Conservation (phyloP, 768 basidiomycete genomes). For the Zangia roseola region DNA sequence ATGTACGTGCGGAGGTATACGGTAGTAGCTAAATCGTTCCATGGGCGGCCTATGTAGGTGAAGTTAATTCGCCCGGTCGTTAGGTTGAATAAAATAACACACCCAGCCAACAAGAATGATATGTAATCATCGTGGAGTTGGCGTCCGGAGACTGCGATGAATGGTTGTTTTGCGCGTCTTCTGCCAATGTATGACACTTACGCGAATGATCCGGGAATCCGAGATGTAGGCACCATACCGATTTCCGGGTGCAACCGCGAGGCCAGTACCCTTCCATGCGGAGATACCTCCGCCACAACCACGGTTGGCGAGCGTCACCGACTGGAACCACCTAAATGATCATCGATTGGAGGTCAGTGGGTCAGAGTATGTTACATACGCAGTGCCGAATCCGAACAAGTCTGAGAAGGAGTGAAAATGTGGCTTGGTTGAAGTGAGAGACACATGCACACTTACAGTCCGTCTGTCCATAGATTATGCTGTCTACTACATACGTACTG, state of each 20-base stretch:
- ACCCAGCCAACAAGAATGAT: too few species aligned
- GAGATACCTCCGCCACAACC: constrained; percentile 66
- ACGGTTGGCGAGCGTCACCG: constrained; percentile 56
- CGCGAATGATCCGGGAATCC: constrained; percentile 33
- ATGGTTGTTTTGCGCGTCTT: neutral
- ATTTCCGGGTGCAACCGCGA: constrained; percentile 39
- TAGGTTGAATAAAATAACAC: too few species aligned
- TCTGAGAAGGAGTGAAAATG: neutral
- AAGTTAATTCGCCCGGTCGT: constrained; percentile 22
- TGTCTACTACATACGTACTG: constrained; percentile 60
- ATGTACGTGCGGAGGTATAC: constrained; percentile 56
- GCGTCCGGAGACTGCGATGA: constrained; percentile 55
- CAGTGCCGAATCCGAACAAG: constrained; percentile 17
- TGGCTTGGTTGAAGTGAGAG: too few species aligned
- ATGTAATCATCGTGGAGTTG: constrained; percentile 36
- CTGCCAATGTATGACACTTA: constrained; percentile 14
- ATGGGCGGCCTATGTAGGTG: constrained; percentile 42
- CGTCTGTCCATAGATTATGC: constrained; percentile 60
- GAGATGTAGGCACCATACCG: constrained; percentile 51
- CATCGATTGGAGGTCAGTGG: too few species aligned
- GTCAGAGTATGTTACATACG: too few species aligned
- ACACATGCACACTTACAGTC: constrained; percentile 46
- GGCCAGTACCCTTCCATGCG: constrained; percentile 63
- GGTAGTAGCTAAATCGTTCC: constrained; percentile 58
- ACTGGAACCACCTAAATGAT: constrained; percentile 54